Evolutionary conservation across 768 basidiomycete genomes (phyloP).

Genomic region (Panaeolus cyanescens): DNA sequence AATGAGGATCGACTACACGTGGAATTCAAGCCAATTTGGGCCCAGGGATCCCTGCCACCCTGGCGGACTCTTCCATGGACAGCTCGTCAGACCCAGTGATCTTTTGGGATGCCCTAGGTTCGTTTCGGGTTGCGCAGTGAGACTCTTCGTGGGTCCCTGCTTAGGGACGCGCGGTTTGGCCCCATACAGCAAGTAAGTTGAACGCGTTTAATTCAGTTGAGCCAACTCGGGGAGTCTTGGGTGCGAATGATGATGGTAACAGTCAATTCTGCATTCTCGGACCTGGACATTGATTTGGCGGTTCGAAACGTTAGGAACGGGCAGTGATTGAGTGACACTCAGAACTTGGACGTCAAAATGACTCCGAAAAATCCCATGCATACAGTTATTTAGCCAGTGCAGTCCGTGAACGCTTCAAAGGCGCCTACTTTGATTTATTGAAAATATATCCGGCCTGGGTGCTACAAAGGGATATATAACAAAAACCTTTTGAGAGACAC

Average conservation of each 20-base stretch:
- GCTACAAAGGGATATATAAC: not conserved
- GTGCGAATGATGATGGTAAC: slow-evolving; percentile 3
- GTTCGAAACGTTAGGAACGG: slow-evolving; percentile 4
- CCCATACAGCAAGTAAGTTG: not conserved
- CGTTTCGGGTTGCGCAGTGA: too few species aligned
- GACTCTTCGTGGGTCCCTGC: not conserved
- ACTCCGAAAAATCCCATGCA: not conserved
- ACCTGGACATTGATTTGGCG: not conserved
- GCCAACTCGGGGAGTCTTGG: not conserved
- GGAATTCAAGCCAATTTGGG: not conserved
- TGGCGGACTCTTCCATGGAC: not conserved
- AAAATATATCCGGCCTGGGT: not conserved
- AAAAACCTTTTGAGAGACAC: too few species aligned
- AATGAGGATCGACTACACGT: slow-evolving; percentile 2
- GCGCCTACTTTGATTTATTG: not conserved
- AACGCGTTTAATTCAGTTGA: not conserved
- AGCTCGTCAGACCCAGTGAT: not conserved
- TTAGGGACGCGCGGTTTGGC: not conserved
- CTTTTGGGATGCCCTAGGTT: not conserved
- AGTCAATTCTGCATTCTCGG: slow-evolving; percentile 3
- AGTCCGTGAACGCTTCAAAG: not conserved
- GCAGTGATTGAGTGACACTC: not conserved
- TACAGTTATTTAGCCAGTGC: not conserved
- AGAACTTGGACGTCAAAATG: not conserved
- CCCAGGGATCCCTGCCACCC: not conserved